Evolutionary conservation across 2,329 filamentous ascomycete genomes (phyloP).

Genomic region (Aciculosporium take): DNA sequence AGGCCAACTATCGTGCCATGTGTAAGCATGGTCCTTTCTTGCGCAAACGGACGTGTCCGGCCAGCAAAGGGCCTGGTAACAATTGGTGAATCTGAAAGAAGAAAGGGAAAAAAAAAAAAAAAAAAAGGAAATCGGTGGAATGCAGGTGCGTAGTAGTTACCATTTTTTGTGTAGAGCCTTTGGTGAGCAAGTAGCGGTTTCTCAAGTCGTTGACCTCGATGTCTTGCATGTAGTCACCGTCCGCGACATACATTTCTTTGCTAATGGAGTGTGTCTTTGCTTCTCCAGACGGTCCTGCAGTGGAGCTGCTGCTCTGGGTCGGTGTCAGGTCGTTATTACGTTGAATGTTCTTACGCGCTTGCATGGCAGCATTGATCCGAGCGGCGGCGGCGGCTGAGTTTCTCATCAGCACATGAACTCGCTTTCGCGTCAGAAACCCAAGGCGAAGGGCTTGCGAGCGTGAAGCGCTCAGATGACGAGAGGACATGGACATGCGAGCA

Average conservation of each 20-base stretch:
- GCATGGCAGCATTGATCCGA: slow-evolving; percentile 68
- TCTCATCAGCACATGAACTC: slow-evolving; percentile 10
- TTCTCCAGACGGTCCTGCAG: slow-evolving; percentile 4
- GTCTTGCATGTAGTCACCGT: slow-evolving; percentile 96
- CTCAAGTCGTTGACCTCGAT: slow-evolving; percentile 97
- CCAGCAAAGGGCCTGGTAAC: slow-evolving; percentile 12
- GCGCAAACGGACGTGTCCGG: slow-evolving; percentile 8
- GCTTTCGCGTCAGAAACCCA: slow-evolving; percentile 3
- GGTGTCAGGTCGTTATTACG: slow-evolving; percentile 82
- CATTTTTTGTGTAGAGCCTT: slow-evolving; percentile 97
- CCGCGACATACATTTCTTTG: slow-evolving; percentile 74
- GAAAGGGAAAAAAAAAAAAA: too few species aligned
- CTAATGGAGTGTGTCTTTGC: slow-evolving; percentile 6
- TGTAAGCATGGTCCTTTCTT: slow-evolving; percentile 57
- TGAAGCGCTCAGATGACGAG: background rate
- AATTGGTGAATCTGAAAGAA: slow-evolving; percentile 21
- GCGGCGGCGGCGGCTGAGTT: slow-evolving; percentile 71
- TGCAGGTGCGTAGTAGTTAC: slow-evolving; percentile 56
- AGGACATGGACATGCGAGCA: slow-evolving; percentile 12
- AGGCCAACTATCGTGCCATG: slow-evolving; percentile 50
- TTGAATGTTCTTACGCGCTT: slow-evolving; percentile 78
- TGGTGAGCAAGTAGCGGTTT: slow-evolving; percentile 93
- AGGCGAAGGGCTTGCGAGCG: background rate
- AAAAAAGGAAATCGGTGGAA: slow-evolving; percentile 25
- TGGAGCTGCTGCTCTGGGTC: slow-evolving; percentile 32